Conservation (phyloP, 1,284 basidiomycete genomes). For the Termitomyces sp. region DNA sequence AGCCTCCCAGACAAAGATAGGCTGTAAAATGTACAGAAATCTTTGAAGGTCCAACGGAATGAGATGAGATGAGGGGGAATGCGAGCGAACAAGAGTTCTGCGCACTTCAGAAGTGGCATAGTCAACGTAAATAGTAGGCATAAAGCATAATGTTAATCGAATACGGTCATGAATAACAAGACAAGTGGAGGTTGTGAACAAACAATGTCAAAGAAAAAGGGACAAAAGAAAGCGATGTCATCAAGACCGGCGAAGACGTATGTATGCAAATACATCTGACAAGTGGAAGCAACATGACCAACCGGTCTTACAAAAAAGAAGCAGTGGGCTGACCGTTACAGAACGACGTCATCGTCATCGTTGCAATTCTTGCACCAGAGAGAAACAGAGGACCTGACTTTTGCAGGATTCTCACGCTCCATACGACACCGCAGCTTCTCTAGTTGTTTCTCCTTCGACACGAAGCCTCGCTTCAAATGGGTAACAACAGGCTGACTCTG, state of each 20-base stretch:
- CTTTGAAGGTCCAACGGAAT: slow-evolving; percentile 11
- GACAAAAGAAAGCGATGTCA: background rate
- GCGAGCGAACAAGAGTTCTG: slow-evolving; percentile 9
- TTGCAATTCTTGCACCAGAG: slow-evolving; percentile 40
- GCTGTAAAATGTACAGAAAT: slow-evolving; percentile 18
- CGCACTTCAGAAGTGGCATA: slow-evolving; percentile 11
- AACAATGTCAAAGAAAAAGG: slow-evolving; percentile 9
- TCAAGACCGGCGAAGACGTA: background rate
- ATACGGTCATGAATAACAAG: slow-evolving; percentile 13
- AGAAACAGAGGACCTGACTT: slow-evolving; percentile 28
- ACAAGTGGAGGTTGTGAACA: slow-evolving; percentile 1
- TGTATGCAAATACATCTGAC: slow-evolving; percentile 4
- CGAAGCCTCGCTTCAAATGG: slow-evolving; percentile 33
- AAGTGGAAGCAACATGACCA: background rate
- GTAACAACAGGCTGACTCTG: background rate
- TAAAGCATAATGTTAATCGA: slow-evolving; percentile 16
- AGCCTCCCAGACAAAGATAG: slow-evolving; percentile 25
- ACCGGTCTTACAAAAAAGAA: background rate
- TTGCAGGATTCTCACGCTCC: slow-evolving; percentile 33
- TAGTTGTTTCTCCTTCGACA: slow-evolving; percentile 60
- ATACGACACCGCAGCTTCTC: slow-evolving; percentile 52
- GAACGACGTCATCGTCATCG: slow-evolving; percentile 32
- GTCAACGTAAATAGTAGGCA: slow-evolving; percentile 18
- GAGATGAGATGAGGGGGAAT: slow-evolving; percentile 9
- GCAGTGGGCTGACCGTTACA: slow-evolving; percentile 34